Conservation (phyloP, 164 flowering plant genomes). For the Hamamelis virginiana region DNA sequence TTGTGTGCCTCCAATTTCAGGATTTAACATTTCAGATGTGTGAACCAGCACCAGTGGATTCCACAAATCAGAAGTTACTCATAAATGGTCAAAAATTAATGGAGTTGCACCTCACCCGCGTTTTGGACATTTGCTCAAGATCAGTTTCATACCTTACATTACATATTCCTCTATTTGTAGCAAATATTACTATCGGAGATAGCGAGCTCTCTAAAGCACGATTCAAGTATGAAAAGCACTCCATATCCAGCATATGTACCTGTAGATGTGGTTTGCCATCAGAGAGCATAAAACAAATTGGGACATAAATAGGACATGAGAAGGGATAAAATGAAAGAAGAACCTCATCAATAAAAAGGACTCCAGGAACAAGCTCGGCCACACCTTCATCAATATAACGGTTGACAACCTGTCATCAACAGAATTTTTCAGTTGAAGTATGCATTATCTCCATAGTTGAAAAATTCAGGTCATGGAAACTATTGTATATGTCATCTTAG, state of each 20-base stretch:
- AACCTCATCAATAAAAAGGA: slow-evolving; percentile 76
- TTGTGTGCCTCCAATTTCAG: too few relatives aligned
- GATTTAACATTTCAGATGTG: too few relatives aligned
- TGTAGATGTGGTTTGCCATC: slow-evolving; percentile 18
- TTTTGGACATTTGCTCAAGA: neutral
- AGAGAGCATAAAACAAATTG: neutral
- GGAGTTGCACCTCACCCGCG: too few relatives aligned
- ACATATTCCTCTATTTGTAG: slow-evolving; percentile 87
- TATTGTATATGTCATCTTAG: neutral
- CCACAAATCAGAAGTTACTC: too few relatives aligned
- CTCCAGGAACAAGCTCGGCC: slow-evolving; percentile 99
- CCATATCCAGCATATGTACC: slow-evolving; percentile 98
- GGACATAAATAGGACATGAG: neutral
- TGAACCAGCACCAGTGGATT: too few relatives aligned
- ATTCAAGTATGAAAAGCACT: slow-evolving; percentile 92
- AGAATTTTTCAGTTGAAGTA: neutral
- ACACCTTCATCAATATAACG: slow-evolving; percentile 88
- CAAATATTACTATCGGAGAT: slow-evolving; percentile 75
- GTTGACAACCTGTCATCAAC: slow-evolving; percentile 71
- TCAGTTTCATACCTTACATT: slow-evolving; percentile 59
- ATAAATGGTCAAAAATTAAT: too few relatives aligned
- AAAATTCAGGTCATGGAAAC: too few relatives aligned
- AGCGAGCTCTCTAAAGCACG: slow-evolving; percentile 93
- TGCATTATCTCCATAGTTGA: too few relatives aligned
- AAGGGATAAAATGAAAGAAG: slow-evolving; percentile 12